Conservation (phyloP, 2,329 filamentous ascomycete species). For the Penicillium paneum region DNA sequence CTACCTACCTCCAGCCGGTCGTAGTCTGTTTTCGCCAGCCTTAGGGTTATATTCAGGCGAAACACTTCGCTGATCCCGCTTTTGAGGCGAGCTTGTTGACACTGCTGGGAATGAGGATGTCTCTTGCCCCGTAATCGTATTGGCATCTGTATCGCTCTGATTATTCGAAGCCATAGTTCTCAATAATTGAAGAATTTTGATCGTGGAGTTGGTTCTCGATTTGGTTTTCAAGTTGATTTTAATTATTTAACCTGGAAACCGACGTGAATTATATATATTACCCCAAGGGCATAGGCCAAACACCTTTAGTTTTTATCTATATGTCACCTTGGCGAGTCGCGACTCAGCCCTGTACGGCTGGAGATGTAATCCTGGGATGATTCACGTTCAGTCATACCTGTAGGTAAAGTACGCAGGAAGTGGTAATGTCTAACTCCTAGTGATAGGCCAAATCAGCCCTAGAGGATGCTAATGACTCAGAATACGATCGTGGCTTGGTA, state of each 20-base stretch:
- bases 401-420: background rate
- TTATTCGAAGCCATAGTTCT: background rate
- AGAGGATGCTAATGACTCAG: background rate
- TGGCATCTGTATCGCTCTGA: background rate
- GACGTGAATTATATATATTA: background rate
- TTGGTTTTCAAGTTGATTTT: background rate
- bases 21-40: slow-evolving; percentile 17
- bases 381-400: background rate
- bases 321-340: background rate
- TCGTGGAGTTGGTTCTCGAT: background rate
- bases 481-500: background rate
- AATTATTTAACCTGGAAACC: no score
- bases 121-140: background rate
- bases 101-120: background rate
- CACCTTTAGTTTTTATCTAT: background rate
- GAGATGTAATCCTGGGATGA: background rate
- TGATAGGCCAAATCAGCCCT: background rate
- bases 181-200: no score
- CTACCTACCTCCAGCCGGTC: slow-evolving; percentile 17
- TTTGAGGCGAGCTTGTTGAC: background rate
- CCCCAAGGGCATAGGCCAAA: background rate
- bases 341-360: background rate
- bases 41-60: slow-evolving; percentile 5
- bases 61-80: background rate
- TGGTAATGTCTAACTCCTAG: background rate